These are phyloP conservation scores for Leptodermis oblonga DNA, from an alignment of 257 asterid genomes.

Conservation along the genomic window DNA sequence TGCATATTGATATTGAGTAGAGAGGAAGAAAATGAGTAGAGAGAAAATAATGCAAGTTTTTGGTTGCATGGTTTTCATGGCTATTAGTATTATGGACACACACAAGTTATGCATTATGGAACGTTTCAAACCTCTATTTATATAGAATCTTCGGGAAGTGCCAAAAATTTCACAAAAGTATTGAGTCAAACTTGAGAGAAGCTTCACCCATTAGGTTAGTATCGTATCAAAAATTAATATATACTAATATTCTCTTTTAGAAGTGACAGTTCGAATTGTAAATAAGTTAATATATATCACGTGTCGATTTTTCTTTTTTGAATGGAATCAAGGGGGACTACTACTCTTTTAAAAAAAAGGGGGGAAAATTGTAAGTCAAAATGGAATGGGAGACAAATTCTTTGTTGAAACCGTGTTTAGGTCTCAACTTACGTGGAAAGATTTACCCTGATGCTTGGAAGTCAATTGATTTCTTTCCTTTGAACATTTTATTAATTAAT, in stretches of 20 bases:
- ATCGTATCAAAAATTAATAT: too few species aligned
- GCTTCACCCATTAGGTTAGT: too few species aligned
- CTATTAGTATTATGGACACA: background rate
- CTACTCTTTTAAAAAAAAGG: too few species aligned
- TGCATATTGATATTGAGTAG: background rate
- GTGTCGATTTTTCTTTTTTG: too few species aligned
- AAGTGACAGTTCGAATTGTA: too few species aligned
- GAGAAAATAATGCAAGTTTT: background rate
- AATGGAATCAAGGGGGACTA: too few species aligned
- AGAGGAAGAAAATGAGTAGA: background rate
- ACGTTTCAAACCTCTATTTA: background rate
- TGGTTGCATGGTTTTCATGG: slow-evolving; percentile 14
- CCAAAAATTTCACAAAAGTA: background rate
- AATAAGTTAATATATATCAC: too few species aligned
- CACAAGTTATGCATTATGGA: background rate
- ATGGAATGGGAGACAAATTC: background rate
- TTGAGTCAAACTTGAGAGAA: too few species aligned
- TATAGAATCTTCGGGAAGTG: background rate
- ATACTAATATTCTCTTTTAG: too few species aligned
- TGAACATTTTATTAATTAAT: background rate
- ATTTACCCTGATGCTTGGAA: background rate
- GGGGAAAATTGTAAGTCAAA: slow-evolving; percentile 15
- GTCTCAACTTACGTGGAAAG: background rate
- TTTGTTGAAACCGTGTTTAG: slow-evolving; percentile 14
- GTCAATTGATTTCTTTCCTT: background rate